Base-by-base conservation (phyloP, 78 protist genomes). In the Polysphondylium violaceum region DNA sequence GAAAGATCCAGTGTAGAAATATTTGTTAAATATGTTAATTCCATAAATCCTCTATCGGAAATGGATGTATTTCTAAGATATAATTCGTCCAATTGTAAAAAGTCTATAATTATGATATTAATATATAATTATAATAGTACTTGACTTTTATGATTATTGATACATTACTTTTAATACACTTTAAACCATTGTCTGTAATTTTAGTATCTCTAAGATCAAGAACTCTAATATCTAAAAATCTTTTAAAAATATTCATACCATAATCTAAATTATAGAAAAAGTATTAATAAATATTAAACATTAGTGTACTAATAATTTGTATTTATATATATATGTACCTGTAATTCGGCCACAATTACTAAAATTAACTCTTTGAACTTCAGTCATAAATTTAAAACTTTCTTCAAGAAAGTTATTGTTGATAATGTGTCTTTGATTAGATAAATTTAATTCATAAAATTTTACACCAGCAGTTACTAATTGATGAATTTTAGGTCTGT, bases 1-100 rank as follows among this genome's bases (percentile, higher is more conserved):
- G 91, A 69, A 7, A 83, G n/a, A 58, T 83, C 91, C 19, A 83
- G 59, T 25, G 58, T 68, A 58, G 56, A 44, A 21, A 83, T 59
- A 12, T 83, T 55, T 33, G 31, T 29, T 25, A 83, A 50, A 21
- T 58, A 12, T 3, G 44, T 23, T 16, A 83, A 69, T 11, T 69
- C 53, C 38, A 50, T 27, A 16, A 83, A 5, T 9, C 79, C 91
- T 5, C 9, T 25, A 43, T 83, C 79, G 4, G 79, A 41, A 50
- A 72, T 55, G 3, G 7, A 12, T n/a, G 91, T 83, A 43, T 47
- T 59, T 38, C 79, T 74, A 12, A 83, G 36, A 36, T 74, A 83
- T 47, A 83, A 36, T 43, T 67, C 77, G 67, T 69, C 79, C 21
- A 83, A 44, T 21, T 56, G 19, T n/a, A 56, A 9, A 19, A 56